Base-by-base conservation (phyloP, 2,329 filamentous ascomycete species). In the Xylaria digitata region DNA sequence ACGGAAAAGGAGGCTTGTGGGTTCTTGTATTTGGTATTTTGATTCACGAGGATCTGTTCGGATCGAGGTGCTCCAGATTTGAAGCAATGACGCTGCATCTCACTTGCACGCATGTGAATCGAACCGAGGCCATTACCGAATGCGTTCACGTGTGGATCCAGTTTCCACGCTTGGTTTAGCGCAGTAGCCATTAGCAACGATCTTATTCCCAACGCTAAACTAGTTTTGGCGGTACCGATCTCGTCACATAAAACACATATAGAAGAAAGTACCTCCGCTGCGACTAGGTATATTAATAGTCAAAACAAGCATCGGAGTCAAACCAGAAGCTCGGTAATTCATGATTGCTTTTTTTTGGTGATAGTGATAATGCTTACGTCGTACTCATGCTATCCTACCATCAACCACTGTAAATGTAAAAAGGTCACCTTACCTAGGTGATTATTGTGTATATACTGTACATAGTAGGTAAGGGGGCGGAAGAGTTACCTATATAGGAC, bases 111-210 rank as follows among this genome's bases (percentile, higher is more conserved):
- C 76, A 76, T 77, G 76, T 75, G 61, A 77, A 75, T 69, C 64
- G 68, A 71, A 75, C 76, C 76, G 76, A 75, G 76, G 76, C 54
- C 69, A 64, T 67, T 74, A n/a, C 72, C 69, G 21, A 70, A 73
- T 73, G 58, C 67, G 67, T 66, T 71, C 63, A 71, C 68, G 58
- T 71, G 69, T 68, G 60, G 67, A 23, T 57, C 65, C 58, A 9
- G 45, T 30, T 45, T 49, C 30, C 21, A 60, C 34, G 43, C 32
- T 15, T 7, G 15, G 53, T 46, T 48, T 42, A 59, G 55, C 21
- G 50, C 54, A 65, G 50, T 54, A 65, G 40, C n/a, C 42, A 52
- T 26, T 11, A 55, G 37, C 13, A 40, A 40, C 26, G 23, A 26
- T 26, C 13, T 30, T 30, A 11, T 42, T 2, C 26, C 3, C n/a